Evolutionary conservation across 2,329 filamentous ascomycete species (phyloP), one percentile per base, ranked within the genome.

Genomic region (Corinectria fuckeliana): DNA sequence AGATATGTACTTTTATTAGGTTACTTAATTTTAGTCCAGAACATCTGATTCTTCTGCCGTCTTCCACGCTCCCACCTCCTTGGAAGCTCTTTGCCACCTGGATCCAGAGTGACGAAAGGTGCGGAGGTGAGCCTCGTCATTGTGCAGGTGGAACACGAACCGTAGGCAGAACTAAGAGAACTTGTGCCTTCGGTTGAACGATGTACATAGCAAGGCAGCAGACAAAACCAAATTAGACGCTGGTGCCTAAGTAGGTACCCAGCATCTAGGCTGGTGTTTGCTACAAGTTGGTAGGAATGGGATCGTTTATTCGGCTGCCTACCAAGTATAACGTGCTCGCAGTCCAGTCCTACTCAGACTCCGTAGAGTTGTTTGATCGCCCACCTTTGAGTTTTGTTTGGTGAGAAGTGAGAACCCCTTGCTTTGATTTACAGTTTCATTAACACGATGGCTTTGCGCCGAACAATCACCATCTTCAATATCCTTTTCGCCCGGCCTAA

Each of bases 51-150:
- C 49, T 32, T 51, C 38, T 36, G 3, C 36, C 26, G 34, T 13
- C 44, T 54, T 58, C 44, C 16, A 45, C n/a, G n/a, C n/a, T 28
- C 25, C n/a, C n/a, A n/a, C n/a, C 42, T 28, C 42, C 14, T 11
- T 28, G 23, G 23, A 18, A 26, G 9, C 25, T 30, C 9, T 16
- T 28, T 45, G 42, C 45, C 39, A 39, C 47, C 26, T 16, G 20
- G 30, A n/a, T n/a, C 30, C 30, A 42, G 21, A n/a, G 53, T 21
- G 28, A 56, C 28, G 45, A 48, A 51, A 39, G 48, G 30, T 13
- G 32, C 47, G 54, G 47, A 57, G 44, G 16, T 28, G 25, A 16
- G 48, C 38, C 44, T 50, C 44, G 28, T 53, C 50, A 58, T 21
- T 21, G 25, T 45, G 28, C 23, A 50, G 50, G 28, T 23, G 48